Conservation (phyloP, 2,329 filamentous ascomycete species). For the Endocalyx cinctus region DNA sequence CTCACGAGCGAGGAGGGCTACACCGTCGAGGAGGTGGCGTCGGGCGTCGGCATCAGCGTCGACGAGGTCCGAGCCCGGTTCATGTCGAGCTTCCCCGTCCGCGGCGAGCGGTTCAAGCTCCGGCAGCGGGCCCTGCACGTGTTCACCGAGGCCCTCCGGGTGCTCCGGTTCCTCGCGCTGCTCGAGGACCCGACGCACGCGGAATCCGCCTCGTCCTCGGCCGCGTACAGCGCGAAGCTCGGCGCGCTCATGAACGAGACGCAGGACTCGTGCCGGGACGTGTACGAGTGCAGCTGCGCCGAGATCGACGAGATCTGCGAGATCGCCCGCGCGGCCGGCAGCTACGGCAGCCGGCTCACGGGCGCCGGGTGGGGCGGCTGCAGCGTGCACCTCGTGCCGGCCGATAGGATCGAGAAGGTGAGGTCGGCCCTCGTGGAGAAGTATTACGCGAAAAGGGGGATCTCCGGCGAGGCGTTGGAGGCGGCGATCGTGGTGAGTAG, state of each 20-base stretch:
- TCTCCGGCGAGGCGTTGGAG: conserved; percentile 66
- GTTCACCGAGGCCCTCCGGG: conserved; percentile 81
- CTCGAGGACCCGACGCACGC: conserved; percentile 52
- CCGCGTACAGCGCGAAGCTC: conserved; percentile 60
- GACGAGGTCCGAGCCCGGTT: conserved; percentile 71
- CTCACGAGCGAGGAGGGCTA: conserved; percentile 79
- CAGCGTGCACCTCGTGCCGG: conserved; percentile 86
- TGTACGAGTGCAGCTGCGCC: conserved; percentile 88
- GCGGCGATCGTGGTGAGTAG: conserved; percentile 85
- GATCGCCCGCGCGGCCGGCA: conserved; percentile 72
- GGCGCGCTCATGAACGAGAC: conserved; percentile 85
- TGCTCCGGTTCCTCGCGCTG: conserved; percentile 75
- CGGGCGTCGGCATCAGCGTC: conserved; percentile 63
- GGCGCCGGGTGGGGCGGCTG: conserved; percentile 97
- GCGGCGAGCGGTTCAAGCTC: conserved; percentile 81
- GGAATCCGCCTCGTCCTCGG: conserved; percentile 43
- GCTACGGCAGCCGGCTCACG: conserved; percentile 80
- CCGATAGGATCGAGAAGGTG: conserved; percentile 73
- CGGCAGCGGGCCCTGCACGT: conserved; percentile 86
- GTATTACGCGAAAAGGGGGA: conserved; percentile 69
- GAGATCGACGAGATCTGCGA: conserved; percentile 87
- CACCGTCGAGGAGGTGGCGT: conserved; percentile 78
- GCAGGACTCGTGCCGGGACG: conserved; percentile 77
- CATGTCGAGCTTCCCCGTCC: conserved; percentile 84
- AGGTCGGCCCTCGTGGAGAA: conserved; percentile 71